Percentiles rank a stretch among this genome's conserved stretches.
These are phyloP conservation scores for Russula vinacea DNA, from an alignment of 768 basidiomycete genomes.

Conservation along the genomic window DNA sequence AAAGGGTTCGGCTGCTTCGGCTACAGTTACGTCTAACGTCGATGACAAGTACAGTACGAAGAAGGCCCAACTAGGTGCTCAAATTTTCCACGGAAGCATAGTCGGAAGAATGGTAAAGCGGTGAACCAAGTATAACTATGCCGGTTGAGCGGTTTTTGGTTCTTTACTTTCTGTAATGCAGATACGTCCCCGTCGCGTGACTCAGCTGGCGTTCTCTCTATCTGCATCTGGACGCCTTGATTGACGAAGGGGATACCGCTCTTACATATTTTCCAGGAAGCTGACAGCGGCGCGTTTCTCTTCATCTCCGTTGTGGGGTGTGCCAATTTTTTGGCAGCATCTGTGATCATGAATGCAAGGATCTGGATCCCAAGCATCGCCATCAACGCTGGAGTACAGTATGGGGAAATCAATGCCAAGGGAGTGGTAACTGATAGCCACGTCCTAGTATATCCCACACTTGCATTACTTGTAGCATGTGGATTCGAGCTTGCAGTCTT, in stretches of 20 bases:
- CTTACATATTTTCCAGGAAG: background rate
- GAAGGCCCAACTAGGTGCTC: background rate
- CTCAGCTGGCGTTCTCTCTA: background rate
- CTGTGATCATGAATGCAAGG: background rate
- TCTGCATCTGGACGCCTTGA: background rate
- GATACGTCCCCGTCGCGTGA: background rate
- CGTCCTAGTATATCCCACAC: conserved; percentile 3
- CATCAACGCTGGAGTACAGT: background rate
- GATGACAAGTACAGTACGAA: background rate
- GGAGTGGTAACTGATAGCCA: conserved; percentile 3
- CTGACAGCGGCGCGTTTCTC: background rate
- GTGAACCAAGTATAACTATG: background rate
- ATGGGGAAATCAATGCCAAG: background rate
- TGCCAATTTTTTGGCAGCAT: background rate
- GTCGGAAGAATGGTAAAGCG: background rate
- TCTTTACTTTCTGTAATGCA: background rate
- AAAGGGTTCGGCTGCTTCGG: background rate
- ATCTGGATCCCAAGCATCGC: background rate
- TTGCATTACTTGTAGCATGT: conserved; percentile 2
- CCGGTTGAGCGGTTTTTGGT: background rate
- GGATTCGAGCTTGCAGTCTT: background rate
- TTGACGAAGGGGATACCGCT: background rate
- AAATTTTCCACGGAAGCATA: background rate
- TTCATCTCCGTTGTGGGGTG: background rate
- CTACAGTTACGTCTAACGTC: background rate